Conservation (phyloP, 78 protist species). For the Dictyostelium firmibasis region DNA sequence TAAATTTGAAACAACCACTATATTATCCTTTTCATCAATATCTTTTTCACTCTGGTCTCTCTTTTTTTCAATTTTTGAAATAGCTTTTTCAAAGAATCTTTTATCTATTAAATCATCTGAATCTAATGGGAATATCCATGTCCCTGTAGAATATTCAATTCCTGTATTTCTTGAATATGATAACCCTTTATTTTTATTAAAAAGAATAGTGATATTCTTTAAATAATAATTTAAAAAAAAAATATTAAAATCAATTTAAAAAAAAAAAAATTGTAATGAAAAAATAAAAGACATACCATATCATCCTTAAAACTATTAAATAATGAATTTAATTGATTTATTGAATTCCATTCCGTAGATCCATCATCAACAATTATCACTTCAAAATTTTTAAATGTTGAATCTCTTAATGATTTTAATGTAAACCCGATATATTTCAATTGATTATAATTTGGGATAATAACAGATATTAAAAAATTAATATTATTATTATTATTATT, state of each 20-base stretch:
- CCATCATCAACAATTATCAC: constrained; percentile 53
- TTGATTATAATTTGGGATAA: constrained; percentile 56
- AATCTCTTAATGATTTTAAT: neutral
- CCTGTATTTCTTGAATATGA: constrained; percentile 35
- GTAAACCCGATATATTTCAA: neutral
- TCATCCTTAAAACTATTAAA: constrained; percentile 5
- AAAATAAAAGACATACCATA: neutral
- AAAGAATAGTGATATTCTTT: constrained; percentile 18
- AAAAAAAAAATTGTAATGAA: no score
- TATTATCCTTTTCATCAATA: neutral
- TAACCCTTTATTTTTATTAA: constrained; percentile 31
- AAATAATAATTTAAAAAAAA: no score
- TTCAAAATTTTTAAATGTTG: neutral
- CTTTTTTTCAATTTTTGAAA: neutral
- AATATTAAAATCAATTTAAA: neutral
- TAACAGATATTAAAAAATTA: neutral
- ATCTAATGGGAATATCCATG: constrained; percentile 68
- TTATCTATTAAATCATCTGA: constrained; percentile 23
- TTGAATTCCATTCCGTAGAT: constrained; percentile 43
- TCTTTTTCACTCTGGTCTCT: no score
- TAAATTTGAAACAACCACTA: constrained; percentile 9
- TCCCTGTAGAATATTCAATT: neutral
- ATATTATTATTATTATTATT: neutral
- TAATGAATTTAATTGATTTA: neutral
- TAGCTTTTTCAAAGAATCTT: neutral